Evolutionary conservation across 2,329 filamentous ascomycete species (phyloP).

Genomic region (Trichophyton schoenleinii): DNA sequence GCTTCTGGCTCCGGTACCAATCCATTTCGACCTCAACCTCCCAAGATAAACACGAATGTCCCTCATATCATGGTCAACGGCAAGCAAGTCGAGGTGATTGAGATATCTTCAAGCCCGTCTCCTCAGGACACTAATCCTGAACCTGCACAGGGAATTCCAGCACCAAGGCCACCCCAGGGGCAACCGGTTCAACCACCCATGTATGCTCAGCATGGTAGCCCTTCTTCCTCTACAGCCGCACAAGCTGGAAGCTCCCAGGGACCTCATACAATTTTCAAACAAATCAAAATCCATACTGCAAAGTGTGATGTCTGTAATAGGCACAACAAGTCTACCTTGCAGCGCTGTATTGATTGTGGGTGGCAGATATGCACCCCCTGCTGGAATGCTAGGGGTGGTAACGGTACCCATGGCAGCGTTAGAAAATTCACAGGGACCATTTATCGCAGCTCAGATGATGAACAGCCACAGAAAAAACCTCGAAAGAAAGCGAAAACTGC

Average conservation of each 20-base stretch:
- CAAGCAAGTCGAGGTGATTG: conserved; percentile 1
- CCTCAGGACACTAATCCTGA: background rate
- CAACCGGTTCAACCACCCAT: background rate
- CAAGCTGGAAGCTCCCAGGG: background rate
- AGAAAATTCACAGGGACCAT: conserved; percentile 12
- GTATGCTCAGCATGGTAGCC: background rate
- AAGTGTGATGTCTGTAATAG: conserved; percentile 28
- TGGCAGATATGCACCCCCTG: conserved; percentile 28
- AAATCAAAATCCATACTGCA: conserved; percentile 23
- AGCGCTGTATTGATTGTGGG: conserved; percentile 23
- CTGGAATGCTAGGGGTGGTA: conserved; percentile 14
- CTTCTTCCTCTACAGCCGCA: background rate
- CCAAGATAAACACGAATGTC: background rate
- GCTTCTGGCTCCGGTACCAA: background rate
- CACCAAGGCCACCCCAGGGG: background rate
- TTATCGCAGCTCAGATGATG: conserved; percentile 8
- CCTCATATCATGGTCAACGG: background rate
- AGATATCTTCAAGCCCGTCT: conserved; percentile 5
- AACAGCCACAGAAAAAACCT: background rate
- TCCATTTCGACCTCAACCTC: background rate
- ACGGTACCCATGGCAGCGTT: conserved; percentile 13
- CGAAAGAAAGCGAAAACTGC: background rate
- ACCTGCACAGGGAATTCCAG: background rate
- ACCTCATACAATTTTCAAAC: conserved; percentile 18
- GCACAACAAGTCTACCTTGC: conserved; percentile 23